phyloP scores from a whole-genome alignment of 495 filamentous ascomycete species.

The Penicillium lividum region DNA sequence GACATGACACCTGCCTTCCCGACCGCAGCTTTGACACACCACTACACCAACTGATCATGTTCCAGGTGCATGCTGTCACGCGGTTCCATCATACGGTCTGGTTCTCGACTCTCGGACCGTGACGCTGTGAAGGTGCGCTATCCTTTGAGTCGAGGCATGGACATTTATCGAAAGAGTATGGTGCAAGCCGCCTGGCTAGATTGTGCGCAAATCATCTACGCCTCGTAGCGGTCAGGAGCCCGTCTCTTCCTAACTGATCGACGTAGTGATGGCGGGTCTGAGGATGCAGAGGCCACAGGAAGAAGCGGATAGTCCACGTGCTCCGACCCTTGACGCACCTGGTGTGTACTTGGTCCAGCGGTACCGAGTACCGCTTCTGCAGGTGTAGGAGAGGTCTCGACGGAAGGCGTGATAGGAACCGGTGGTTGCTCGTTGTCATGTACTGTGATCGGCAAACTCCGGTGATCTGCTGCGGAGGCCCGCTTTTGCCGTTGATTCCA shows the following conservation, averaged over 20 bases:
- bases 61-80: not conserved
- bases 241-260: not conserved
- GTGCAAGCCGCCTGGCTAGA: not conserved
- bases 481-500: not conserved
- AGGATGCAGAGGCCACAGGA: not conserved
- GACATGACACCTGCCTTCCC: not conserved
- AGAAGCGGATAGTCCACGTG: not conserved
- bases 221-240: not conserved
- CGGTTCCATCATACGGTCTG: too few species aligned
- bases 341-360: not conserved
- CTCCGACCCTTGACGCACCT: not conserved
- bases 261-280: not conserved
- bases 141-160: too few species aligned
- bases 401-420: not conserved
- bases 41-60: not conserved
- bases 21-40: not conserved
- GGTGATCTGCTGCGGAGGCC: not conserved
- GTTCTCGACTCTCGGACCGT: too few species aligned
- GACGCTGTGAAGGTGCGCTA: too few species aligned
- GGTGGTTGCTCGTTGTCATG: not conserved
- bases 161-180: too few species aligned
- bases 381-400: not conserved
- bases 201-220: slow-evolving; percentile 5
- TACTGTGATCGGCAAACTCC: not conserved
- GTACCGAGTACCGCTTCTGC: not conserved